These are phyloP conservation scores for Linum trigynum DNA, from an alignment of 345 rosid species.

Conservation along the genomic window DNA sequence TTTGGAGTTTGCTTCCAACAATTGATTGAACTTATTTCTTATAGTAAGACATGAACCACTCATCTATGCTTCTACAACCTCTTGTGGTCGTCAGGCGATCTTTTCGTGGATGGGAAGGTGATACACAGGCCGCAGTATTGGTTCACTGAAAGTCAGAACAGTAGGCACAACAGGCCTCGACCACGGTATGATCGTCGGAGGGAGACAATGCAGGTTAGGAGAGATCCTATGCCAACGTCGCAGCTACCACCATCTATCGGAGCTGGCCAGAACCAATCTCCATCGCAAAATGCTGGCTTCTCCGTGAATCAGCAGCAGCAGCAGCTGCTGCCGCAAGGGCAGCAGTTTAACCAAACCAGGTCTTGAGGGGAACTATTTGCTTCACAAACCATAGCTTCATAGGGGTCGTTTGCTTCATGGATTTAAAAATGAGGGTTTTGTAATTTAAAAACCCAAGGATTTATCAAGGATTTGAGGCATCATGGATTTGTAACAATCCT, in stretches of 20 bases:
- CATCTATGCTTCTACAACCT: neutral
- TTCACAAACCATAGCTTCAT: neutral
- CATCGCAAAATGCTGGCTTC: neutral
- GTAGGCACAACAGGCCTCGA: constrained; percentile 45
- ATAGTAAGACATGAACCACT: neutral
- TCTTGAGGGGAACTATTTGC: neutral
- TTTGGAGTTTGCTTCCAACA: neutral
- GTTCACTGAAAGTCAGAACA: constrained; percentile 44
- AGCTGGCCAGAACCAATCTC: neutral
- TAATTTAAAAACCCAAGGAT: too few species aligned
- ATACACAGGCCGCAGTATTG: constrained; percentile 76
- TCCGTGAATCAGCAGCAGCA: neutral
- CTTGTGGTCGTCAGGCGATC: constrained; percentile 45
- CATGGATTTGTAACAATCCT: too few species aligned
- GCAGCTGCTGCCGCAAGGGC: neutral
- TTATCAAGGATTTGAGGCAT: too few species aligned
- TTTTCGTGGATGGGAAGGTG: constrained; percentile 77
- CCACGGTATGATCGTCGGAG: constrained; percentile 66
- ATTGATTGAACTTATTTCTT: too few species aligned
- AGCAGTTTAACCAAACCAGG: neutral
- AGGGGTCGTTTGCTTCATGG: too few species aligned
- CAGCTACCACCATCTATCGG: neutral
- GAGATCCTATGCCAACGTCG: constrained; percentile 28
- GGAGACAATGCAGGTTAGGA: constrained; percentile 62
- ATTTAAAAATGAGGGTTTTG: too few species aligned